Percentiles rank a stretch among this genome's conserved stretches.
Conservation (phyloP, 345 rosid species). For the Nasturtium officinale region DNA sequence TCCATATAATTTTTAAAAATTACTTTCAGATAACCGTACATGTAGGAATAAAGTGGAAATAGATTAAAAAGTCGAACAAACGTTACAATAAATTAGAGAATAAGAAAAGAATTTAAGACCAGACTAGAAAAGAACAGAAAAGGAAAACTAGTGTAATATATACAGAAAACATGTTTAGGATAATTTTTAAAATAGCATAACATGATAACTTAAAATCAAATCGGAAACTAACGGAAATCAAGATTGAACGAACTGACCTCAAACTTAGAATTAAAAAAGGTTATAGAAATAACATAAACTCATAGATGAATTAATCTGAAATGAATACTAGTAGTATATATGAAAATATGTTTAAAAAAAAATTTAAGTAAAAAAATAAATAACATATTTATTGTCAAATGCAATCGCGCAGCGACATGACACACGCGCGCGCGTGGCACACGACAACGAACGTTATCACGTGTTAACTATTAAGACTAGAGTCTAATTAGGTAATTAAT, state of each 20-base stretch:
- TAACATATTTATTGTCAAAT: not conserved
- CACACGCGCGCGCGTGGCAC: constrained; percentile 16
- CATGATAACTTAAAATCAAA: not conserved
- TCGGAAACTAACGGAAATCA: not conserved
- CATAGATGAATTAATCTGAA: not conserved
- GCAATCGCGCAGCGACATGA: constrained; percentile 8
- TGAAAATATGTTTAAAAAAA: too few species aligned
- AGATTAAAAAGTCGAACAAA: not conserved
- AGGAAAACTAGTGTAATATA: not conserved
- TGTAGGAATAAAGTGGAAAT: not conserved
- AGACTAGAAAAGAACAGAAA: not conserved
- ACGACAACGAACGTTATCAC: constrained; percentile 25
- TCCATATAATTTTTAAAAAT: not conserved
- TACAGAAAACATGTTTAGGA: not conserved
- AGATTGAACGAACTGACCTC: not conserved
- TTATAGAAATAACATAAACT: not conserved
- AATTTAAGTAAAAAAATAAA: too few species aligned
- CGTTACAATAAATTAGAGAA: not conserved
- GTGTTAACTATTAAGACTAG: constrained; percentile 8
- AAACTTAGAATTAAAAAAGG: not conserved
- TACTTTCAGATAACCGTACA: not conserved
- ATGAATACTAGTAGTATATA: not conserved
- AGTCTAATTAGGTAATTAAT: constrained; percentile 15
- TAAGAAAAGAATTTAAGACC: not conserved
- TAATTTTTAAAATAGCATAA: not conserved